Base-by-base conservation (phyloP, 176 grass and related monocot genomes). In the Zoysia pacifica region DNA sequence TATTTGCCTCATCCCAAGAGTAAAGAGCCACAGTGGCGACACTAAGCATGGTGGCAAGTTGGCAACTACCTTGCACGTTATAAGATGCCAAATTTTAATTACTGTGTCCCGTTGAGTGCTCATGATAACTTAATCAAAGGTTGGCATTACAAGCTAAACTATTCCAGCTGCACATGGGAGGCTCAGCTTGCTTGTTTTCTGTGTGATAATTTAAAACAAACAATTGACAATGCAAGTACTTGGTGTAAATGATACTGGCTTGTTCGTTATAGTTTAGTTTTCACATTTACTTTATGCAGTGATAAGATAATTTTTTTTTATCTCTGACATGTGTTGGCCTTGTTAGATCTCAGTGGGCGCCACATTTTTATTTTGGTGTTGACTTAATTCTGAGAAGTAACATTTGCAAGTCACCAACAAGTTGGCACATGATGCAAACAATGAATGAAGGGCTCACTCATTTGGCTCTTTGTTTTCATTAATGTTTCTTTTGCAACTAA, bases 1-100 rank as follows among this genome's bases (percentile, higher is more conserved):
- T 13, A 38, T 37, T 63, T 77, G 52, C 28, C 70, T 79, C 69
- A 58, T 79, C 59, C 40, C 48, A 15, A 45, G 5, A 10, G 55
- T 53, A 46, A 85, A 82, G 54, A 41, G 74, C 65, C 42, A 67
- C 39, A 58, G 45, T 79, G 28, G 39, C 79, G 45, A 66, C 76
- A 56, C 43, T 63, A 90, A 62, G 88, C 67, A 83, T 75, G 63
- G 69, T 77, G 40, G 62, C 75, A 83, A 90, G 63, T 63, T 77
- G 40, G 62, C 75, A 83, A 90, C 75, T 56, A 71, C 75, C 42
- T 78, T 71, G 81, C 91, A 93, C 72, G 87, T 93, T 93, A 46
- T 87, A 78, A 83, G 84, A 89, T 90, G 76, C 70, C 68, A 78
- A 93, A 53, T 76, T 84, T 86, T 81, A 90, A 81, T 80, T 87